These are phyloP conservation scores for Boeremia lycopersici DNA, from an alignment of 2,329 filamentous ascomycete genomes.

Conservation along the genomic window DNA sequence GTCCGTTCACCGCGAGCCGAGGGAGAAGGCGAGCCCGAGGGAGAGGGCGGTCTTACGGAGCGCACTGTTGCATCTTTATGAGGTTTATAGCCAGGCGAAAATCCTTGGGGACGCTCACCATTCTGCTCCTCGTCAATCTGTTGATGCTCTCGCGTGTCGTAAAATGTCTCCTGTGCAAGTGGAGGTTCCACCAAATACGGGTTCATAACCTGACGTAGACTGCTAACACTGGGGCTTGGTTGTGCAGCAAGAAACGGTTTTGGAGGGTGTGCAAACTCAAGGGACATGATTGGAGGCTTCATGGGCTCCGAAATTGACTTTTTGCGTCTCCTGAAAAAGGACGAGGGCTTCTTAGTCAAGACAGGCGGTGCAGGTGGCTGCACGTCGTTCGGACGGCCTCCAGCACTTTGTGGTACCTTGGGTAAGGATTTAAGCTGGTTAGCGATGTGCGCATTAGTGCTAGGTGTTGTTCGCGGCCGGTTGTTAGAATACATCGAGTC, in stretches of 20 bases:
- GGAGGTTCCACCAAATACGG: slow-evolving; percentile 66
- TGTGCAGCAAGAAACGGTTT: slow-evolving; percentile 40
- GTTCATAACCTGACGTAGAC: slow-evolving; percentile 84
- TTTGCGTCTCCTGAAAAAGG: slow-evolving; percentile 92
- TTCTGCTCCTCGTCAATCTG: slow-evolving; percentile 32
- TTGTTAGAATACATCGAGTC: slow-evolving; percentile 40
- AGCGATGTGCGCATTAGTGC: slow-evolving; percentile 52
- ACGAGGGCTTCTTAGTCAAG: slow-evolving; percentile 88
- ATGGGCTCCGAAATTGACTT: slow-evolving; percentile 78
- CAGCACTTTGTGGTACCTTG: slow-evolving; percentile 35
- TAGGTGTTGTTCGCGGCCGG: slow-evolving; percentile 47
- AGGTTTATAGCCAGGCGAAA: slow-evolving; percentile 77
- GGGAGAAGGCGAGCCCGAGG: slow-evolving; percentile 26
- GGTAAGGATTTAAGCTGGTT: slow-evolving; percentile 55
- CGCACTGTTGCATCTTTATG: slow-evolving; percentile 74
- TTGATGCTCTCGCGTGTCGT: slow-evolving; percentile 38
- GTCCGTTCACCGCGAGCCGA: slow-evolving; percentile 36
- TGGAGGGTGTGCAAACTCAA: slow-evolving; percentile 47
- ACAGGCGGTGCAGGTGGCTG: slow-evolving; percentile 35
- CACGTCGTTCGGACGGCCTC: slow-evolving; percentile 27
- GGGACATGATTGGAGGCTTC: slow-evolving; percentile 63
- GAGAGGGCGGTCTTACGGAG: slow-evolving; percentile 60
- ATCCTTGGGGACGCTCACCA: slow-evolving; percentile 60
- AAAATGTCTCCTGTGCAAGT: slow-evolving; percentile 30
- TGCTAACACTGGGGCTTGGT: slow-evolving; percentile 68